Conservation (phyloP, 1,284 basidiomycete genomes). For the Xerocomus amazonicus region DNA sequence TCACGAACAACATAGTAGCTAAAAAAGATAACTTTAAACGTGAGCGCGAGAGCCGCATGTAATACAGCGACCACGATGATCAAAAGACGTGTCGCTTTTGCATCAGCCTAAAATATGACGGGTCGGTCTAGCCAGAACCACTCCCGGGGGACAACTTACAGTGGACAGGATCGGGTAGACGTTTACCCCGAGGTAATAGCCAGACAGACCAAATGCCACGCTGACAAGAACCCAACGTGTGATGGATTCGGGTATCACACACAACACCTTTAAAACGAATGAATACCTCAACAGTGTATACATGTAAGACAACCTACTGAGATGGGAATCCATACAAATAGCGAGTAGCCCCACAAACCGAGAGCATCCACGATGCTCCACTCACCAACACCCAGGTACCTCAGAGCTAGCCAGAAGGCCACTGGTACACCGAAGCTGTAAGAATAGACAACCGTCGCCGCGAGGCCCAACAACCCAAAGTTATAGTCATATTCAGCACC, state of each 20-base stretch:
- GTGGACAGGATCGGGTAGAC: constrained; percentile 85
- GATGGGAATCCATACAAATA: constrained; percentile 78
- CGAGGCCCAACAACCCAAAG: constrained; percentile 79
- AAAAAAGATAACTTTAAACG: constrained; percentile 87
- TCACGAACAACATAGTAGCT: constrained; percentile 68
- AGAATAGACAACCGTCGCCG: constrained; percentile 78
- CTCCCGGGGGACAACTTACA: constrained; percentile 44
- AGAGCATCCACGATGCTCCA: constrained; percentile 83
- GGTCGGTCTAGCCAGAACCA: constrained; percentile 1
- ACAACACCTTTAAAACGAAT: constrained; percentile 55
- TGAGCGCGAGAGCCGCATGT: constrained; percentile 73
- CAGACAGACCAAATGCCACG: constrained; percentile 69
- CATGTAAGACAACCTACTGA: constrained; percentile 46
- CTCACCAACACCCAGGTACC: constrained; percentile 81
- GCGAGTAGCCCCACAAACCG: constrained; percentile 70
- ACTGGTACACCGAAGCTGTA: constrained; percentile 83
- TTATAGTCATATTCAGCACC: constrained; percentile 68
- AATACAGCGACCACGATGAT: constrained; percentile 69
- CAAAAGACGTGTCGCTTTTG: constrained; percentile 77
- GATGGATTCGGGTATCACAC: constrained; percentile 76
- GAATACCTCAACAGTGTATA: neutral
- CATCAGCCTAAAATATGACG: constrained; percentile 57
- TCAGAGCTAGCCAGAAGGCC: constrained; percentile 73
- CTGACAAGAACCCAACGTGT: constrained; percentile 78
- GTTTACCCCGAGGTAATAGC: constrained; percentile 80